phyloP scores from a whole-genome alignment of 2,329 filamentous ascomycete genomes.

The Aspergillus aculeatus region DNA sequence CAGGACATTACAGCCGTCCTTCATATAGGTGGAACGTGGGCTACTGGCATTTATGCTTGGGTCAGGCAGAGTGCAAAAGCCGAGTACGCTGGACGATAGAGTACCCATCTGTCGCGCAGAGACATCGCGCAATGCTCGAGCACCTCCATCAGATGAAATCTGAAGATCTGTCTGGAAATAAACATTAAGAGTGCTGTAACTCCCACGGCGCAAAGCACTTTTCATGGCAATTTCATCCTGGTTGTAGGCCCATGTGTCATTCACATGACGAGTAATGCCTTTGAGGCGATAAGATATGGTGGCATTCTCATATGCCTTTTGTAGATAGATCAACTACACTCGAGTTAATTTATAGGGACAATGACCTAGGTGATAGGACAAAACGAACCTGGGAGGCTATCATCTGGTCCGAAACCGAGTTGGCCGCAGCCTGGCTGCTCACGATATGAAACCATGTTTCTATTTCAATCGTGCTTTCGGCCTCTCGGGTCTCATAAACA shows the following conservation, averaged over 20 bases:
- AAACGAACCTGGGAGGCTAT: conserved; percentile 35
- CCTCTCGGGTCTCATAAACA: conserved; percentile 21
- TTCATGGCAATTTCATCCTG: conserved; percentile 54
- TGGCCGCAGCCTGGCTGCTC: conserved; percentile 29
- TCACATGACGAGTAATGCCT: conserved; percentile 51
- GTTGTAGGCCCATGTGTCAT: conserved; percentile 56
- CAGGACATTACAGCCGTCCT: conserved; percentile 58
- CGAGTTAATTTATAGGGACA: neutral
- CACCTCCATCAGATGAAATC: conserved; percentile 22
- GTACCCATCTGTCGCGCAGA: conserved; percentile 21
- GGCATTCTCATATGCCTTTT: conserved; percentile 46
- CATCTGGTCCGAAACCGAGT: conserved; percentile 34
- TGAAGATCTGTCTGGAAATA: conserved; percentile 59
- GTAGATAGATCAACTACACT: conserved; percentile 36
- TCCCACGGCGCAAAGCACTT: conserved; percentile 52
- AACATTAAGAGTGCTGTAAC: conserved; percentile 56
- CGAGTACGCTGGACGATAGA: conserved; percentile 44
- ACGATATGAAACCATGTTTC: conserved; percentile 47
- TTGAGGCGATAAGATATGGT: conserved; percentile 52
- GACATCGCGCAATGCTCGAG: conserved; percentile 25
- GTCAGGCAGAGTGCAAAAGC: conserved; percentile 54
- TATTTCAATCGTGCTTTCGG: conserved; percentile 32
- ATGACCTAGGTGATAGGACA: neutral
- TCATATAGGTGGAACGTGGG: conserved; percentile 43
- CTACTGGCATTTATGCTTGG: conserved; percentile 41